These are phyloP conservation scores for Penicillium verrucosum DNA, from an alignment of 2,329 filamentous ascomycete species.

Conservation along the genomic window DNA sequence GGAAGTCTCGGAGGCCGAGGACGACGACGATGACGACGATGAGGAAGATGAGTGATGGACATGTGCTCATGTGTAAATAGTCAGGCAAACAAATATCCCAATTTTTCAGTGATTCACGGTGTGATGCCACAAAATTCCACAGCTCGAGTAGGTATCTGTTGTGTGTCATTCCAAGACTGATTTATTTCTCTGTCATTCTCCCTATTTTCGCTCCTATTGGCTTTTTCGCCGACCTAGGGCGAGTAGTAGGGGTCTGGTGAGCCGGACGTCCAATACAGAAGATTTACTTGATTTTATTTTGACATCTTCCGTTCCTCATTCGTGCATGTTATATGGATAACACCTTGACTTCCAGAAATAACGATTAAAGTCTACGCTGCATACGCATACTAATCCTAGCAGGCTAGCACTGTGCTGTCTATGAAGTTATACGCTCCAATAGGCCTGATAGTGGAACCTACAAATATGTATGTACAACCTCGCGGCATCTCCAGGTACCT, in stretches of 20 bases:
- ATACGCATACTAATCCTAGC: background rate
- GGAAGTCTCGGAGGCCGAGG: slow-evolving; percentile 72
- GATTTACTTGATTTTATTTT: background rate
- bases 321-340: background rate
- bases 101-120: background rate
- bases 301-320: background rate
- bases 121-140: background rate
- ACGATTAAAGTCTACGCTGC: background rate
- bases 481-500: background rate
- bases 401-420: background rate
- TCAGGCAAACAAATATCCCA: background rate
- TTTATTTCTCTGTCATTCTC: background rate
- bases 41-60: slow-evolving; percentile 50
- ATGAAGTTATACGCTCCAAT: background rate
- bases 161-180: background rate
- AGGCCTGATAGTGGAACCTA: background rate
- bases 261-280: background rate
- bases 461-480: background rate
- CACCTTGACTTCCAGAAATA: background rate
- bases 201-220: background rate
- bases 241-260: background rate
- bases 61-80: slow-evolving; percentile 18
- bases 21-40: slow-evolving; percentile 58
- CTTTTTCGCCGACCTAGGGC: background rate
- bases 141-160: background rate